Percentiles rank a stretch among this genome's conserved stretches.
Conservation (phyloP, 2,329 filamentous ascomycete genomes). For the Phyllosticta capitalensis region DNA sequence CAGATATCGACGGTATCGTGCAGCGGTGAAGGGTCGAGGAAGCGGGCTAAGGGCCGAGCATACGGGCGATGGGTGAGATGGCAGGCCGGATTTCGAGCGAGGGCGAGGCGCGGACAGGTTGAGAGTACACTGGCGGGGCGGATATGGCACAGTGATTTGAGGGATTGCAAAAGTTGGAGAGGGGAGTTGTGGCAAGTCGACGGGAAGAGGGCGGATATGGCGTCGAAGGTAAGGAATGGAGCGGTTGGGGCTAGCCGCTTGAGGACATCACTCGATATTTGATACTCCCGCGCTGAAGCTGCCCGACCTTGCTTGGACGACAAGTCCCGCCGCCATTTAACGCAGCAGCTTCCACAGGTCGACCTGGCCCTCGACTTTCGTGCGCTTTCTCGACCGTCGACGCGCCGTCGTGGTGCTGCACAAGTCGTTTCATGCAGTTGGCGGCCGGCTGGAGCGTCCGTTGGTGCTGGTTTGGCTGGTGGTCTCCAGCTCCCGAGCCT, state of each 20-base stretch:
- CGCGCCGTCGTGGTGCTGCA: slow-evolving; percentile 5
- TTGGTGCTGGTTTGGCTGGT: not conserved
- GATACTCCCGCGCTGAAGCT: slow-evolving; percentile 5
- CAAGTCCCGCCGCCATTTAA: not conserved
- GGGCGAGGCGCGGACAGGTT: not conserved
- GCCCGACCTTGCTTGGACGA: not conserved
- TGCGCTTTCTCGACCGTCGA: not conserved
- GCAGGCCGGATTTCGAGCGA: not conserved
- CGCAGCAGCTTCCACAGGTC: not conserved
- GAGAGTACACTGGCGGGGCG: not conserved
- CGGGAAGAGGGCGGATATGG: not conserved
- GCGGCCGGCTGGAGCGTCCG: not conserved
- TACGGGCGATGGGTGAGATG: slow-evolving; percentile 1
- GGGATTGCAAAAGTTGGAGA: not conserved
- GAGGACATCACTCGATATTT: slow-evolving; percentile 8
- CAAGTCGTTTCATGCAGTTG: slow-evolving; percentile 4
- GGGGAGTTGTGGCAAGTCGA: not conserved
- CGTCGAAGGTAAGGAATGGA: slow-evolving; percentile 10
- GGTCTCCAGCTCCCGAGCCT: not conserved
- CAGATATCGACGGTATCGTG: not conserved
- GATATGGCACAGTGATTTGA: not conserved
- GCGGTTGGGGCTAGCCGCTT: slow-evolving; percentile 10
- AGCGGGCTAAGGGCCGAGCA: slow-evolving; percentile 9
- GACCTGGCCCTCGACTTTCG: not conserved
- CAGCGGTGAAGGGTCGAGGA: slow-evolving; percentile 5